Base-by-base conservation (phyloP, 2,329 filamentous ascomycete genomes). In the Amesomyces nigricolor region DNA sequence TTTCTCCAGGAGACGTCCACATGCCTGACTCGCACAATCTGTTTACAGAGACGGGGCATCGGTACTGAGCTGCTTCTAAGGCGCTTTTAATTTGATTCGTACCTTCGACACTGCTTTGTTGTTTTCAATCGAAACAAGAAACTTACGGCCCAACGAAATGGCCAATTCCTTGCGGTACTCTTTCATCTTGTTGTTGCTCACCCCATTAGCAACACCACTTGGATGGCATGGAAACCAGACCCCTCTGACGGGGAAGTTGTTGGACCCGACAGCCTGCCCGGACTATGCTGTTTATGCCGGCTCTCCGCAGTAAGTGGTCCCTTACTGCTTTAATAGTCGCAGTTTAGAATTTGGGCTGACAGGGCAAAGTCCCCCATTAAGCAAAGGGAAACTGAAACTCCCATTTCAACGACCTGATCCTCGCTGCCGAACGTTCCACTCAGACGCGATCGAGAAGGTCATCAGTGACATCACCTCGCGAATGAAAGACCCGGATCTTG, bases 371-470 rank as follows among this genome's bases (percentile, higher is more conserved):
- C 78, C 78, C 17, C 94, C 94, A 1, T 81, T 87, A 59, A 96
- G 89, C 70, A 76, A 85, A 17, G 94, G 94, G 1, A 87, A 88
- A 4, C 78, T 95, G 66, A 76, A 78, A 51, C 78, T 99, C 1
- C 91, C 94, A 0, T 97, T 83, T 70, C 94, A 99, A 70, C 81
- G 94, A 56, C 94, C 94, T 3, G 82, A 85, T 32, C 75, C 77
- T 53, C 80, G 83, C 68, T 99, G 94, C 70, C 88, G 94, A 60
- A 96, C 91, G 0, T 99, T 97, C 72, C 81, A 84, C 54, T 96
- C 91, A 0, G 82, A 87, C 22, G 79, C 87, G 3, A 95, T 97
- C 45, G 94, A 99, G 70, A 79, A 88, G 65, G 88, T 96, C 50
- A 96, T 99, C 59, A 71, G 83, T 30, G 85, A 96, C 63, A 78